Percentiles rank a stretch among this genome's conserved stretches.
These are phyloP conservation scores for Scheffersomyces illinoinensis DNA, from an alignment of 1,139 yeast genomes.

Conservation along the genomic window DNA sequence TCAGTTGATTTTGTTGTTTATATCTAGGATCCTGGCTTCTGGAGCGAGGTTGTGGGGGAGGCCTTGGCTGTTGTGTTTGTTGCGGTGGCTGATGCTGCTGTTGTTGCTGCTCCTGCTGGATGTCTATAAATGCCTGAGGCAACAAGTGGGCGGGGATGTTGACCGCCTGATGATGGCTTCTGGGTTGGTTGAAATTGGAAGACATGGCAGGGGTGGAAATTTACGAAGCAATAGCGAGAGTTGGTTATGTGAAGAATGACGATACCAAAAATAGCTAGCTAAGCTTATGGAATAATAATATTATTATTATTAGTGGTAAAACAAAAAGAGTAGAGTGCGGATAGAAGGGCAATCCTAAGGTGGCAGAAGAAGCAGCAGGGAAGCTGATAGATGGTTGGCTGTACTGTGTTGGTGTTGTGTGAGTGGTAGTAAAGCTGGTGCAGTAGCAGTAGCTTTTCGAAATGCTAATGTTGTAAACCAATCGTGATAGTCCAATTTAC, in stretches of 20 bases:
- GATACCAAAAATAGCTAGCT: not conserved
- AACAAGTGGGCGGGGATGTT: constrained; percentile 37
- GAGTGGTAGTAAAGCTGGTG: not conserved
- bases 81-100: constrained; percentile 9
- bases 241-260: not conserved
- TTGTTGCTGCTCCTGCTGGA: constrained; percentile 7
- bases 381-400: not conserved
- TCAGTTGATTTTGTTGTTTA: constrained; percentile 4
- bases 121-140: constrained; percentile 30
- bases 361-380: not conserved
- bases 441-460: not conserved
- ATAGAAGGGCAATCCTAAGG: not conserved
- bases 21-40: constrained; percentile 3
- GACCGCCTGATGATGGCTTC: constrained; percentile 8
- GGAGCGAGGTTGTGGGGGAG: constrained; percentile 3
- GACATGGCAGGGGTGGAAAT: not conserved
- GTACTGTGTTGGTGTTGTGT: not conserved
- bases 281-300: not conserved
- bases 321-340: not conserved
- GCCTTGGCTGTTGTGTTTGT: constrained; percentile 6
- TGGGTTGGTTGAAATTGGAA: not conserved
- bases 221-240: not conserved
- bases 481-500: not conserved
- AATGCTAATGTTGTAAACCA: not conserved
- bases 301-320: not conserved